These are phyloP conservation scores for Blyttiomyces sp. DNA, from an alignment of 371 early-diverging fungal genomes.

Conservation along the genomic window DNA sequence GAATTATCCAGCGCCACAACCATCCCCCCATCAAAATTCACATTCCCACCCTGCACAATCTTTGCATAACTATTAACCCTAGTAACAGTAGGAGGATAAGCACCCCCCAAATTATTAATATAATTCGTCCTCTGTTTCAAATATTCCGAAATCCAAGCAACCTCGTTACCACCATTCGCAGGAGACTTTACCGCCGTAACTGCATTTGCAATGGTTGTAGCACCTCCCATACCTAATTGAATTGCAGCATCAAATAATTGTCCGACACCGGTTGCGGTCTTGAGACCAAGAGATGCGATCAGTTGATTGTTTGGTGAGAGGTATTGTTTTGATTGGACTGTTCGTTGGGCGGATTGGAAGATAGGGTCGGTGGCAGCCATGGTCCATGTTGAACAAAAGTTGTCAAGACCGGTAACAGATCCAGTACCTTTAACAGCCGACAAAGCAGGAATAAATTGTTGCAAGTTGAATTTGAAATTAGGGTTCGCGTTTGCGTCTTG, in stretches of 20 bases:
- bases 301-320: constrained; percentile 3
- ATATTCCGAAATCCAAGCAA: not conserved
- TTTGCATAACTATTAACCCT: not conserved
- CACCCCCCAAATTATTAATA: constrained; percentile 4
- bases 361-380: not conserved
- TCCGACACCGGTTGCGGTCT: constrained; percentile 6
- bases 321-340: not conserved
- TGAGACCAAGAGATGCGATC: constrained; percentile 2
- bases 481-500: too few species aligned
- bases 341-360: not conserved
- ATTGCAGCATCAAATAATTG: constrained; percentile 4
- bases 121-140: not conserved
- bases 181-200: not conserved
- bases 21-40: not conserved
- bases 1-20: constrained; percentile 1
- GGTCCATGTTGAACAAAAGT: constrained; percentile 4
- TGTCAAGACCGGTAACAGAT: not conserved
- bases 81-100: constrained; percentile 1
- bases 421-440: not conserved
- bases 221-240: constrained; percentile 5
- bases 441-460: not conserved
- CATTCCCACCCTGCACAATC: not conserved
- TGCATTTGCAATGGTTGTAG: not conserved
- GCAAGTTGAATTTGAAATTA: too few species aligned
- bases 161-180: constrained; percentile 9